A percentile compares a stretch with the other conserved stretches of the same genome.
Conservation (phyloP, 2,329 filamentous ascomycete species). For the Tricladium varicosporioides region DNA sequence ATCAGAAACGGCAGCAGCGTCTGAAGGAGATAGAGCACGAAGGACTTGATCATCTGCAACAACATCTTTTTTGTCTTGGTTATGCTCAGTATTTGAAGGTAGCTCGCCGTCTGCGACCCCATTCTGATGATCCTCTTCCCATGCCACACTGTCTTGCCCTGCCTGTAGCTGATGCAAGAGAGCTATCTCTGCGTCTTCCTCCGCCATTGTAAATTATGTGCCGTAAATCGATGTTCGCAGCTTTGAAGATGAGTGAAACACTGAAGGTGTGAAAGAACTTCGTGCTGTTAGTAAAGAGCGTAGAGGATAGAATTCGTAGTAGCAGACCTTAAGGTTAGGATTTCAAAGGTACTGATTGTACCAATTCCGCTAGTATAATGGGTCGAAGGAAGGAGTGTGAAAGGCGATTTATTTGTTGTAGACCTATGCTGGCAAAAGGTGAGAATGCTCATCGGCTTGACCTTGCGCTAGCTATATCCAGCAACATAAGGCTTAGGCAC, state of each 20-base stretch:
- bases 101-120: constrained; percentile 29
- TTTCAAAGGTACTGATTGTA: no score
- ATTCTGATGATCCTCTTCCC: constrained; percentile 30
- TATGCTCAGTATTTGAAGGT: constrained; percentile 37
- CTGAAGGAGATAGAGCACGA: constrained; percentile 36
- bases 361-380: background rate
- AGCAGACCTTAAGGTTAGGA: background rate
- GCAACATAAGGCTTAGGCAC: background rate
- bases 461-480: background rate
- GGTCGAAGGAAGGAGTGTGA: background rate
- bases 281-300: background rate
- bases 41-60: constrained; percentile 38
- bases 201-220: constrained; percentile 29
- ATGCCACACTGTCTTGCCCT: constrained; percentile 32
- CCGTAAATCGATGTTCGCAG: constrained; percentile 1
- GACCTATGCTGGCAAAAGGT: background rate
- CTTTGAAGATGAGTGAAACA: background rate
- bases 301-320: background rate
- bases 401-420: background rate
- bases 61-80: constrained; percentile 36
- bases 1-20: constrained; percentile 30
- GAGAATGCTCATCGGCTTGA: background rate
- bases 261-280: background rate
- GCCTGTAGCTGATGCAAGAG: constrained; percentile 37
- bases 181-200: constrained; percentile 38